phyloP scores from a whole-genome alignment of 2,329 filamentous ascomycete species.

The Fusarium hostae region DNA sequence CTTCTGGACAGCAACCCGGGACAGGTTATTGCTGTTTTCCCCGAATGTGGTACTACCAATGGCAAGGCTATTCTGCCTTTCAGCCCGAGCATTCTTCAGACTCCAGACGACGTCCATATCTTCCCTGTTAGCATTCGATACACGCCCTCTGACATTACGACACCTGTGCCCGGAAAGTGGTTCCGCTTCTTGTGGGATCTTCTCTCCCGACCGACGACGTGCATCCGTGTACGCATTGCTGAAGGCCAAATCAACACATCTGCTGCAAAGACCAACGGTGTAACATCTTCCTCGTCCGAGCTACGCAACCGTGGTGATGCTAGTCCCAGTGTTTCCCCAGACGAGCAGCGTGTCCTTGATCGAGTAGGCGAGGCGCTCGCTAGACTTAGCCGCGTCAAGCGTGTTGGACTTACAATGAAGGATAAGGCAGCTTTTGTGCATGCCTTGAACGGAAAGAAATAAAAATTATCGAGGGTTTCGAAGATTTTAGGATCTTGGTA shows the following conservation, averaged over 20 bases:
- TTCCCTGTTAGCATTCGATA: slow-evolving; percentile 94
- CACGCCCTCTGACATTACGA: slow-evolving; percentile 88
- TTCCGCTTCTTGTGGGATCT: slow-evolving; percentile 84
- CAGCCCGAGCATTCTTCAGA: slow-evolving; percentile 78
- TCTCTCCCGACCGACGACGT: slow-evolving; percentile 85
- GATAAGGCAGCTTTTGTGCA: slow-evolving; percentile 88
- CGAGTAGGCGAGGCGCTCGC: slow-evolving; percentile 86
- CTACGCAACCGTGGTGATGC: slow-evolving; percentile 44
- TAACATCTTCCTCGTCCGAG: slow-evolving; percentile 44
- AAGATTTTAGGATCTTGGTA: background rate
- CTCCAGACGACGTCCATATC: slow-evolving; percentile 75
- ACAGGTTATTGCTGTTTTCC: slow-evolving; percentile 86
- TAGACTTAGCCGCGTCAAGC: slow-evolving; percentile 86
- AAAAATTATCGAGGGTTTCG: background rate
- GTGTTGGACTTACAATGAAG: slow-evolving; percentile 82
- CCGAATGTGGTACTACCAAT: slow-evolving; percentile 94
- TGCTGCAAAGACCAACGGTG: slow-evolving; percentile 51
- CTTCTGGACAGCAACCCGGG: slow-evolving; percentile 76
- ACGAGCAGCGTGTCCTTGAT: slow-evolving; percentile 79
- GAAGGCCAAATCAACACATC: slow-evolving; percentile 72
- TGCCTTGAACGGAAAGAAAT: slow-evolving; percentile 64
- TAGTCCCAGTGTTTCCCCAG: slow-evolving; percentile 53
- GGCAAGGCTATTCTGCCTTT: slow-evolving; percentile 89
- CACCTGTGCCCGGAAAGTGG: slow-evolving; percentile 82
- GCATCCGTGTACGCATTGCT: slow-evolving; percentile 90